These are phyloP conservation scores for Cucumis melo DNA, from an alignment of 306 rosid species.

Conservation along the genomic window DNA sequence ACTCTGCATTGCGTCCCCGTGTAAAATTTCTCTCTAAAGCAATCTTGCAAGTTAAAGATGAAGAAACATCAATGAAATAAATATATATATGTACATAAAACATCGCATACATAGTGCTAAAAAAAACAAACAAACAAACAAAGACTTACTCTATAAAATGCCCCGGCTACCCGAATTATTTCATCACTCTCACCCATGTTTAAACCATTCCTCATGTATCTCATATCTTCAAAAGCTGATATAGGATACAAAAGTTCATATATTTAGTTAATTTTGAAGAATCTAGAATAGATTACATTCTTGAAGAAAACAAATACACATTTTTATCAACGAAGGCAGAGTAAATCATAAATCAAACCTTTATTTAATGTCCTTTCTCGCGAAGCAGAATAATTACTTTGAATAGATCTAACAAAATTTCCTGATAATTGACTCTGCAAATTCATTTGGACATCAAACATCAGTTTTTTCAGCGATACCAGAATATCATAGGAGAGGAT, in stretches of 20 bases:
- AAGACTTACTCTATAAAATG: constrained; percentile 33
- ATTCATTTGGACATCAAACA: constrained; percentile 1
- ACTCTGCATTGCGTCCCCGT: constrained; percentile 56
- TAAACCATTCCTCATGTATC: constrained; percentile 24
- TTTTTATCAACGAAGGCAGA: neutral
- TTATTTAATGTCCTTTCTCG: constrained; percentile 11
- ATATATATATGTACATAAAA: neutral
- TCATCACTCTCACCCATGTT: constrained; percentile 28
- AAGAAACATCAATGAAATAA: constrained; percentile 6
- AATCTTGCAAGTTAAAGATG: constrained; percentile 27
- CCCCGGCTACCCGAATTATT: constrained; percentile 26
- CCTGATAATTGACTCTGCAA: constrained; percentile 17
- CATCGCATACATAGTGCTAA: neutral
- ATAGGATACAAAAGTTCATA: neutral
- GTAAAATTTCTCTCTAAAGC: constrained; percentile 66
- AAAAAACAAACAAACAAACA: neutral
- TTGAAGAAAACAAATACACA: neutral
- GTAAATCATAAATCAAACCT: neutral
- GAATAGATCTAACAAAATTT: constrained; percentile 6
- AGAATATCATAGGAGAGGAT: neutral
- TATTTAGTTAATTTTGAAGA: neutral
- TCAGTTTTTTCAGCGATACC: neutral
- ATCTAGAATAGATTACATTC: neutral
- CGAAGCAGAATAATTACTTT: constrained; percentile 17
- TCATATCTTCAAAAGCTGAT: constrained; percentile 33